Percentiles rank a stretch among this genome's conserved stretches.
Evolutionary conservation across 2,329 filamentous ascomycete species (phyloP).

Genomic region (Pseudomassariella vexata): DNA sequence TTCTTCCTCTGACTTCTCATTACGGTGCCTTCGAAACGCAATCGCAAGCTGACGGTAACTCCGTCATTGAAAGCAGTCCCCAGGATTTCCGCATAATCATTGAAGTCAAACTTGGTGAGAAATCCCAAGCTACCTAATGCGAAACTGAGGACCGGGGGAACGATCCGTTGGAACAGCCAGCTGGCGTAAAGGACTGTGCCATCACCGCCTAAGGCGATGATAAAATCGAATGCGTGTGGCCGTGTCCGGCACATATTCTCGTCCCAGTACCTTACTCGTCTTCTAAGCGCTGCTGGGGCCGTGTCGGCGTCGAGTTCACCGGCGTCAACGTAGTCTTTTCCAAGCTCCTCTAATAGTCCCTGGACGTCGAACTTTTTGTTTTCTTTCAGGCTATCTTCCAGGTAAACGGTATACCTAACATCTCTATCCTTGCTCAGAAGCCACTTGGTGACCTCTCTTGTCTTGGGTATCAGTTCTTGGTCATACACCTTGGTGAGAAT

Average conservation of each 20-base stretch:
- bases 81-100: conserved; percentile 63
- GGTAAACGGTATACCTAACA: conserved; percentile 69
- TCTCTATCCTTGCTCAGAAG: conserved; percentile 66
- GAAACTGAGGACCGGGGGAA: conserved; percentile 90
- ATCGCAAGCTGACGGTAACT: conserved; percentile 78
- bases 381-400: conserved; percentile 69
- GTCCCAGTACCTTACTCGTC: conserved; percentile 76
- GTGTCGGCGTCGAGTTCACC: conserved; percentile 26
- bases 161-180: conserved; percentile 93
- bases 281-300: conserved; percentile 30
- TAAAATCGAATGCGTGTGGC: conserved; percentile 89
- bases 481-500: conserved; percentile 91
- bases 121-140: conserved; percentile 89
- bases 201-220: conserved; percentile 86
- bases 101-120: conserved; percentile 93
- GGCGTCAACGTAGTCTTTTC: conserved; percentile 32
- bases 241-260: conserved; percentile 68
- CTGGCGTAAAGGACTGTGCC: conserved; percentile 96
- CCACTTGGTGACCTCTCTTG: conserved; percentile 74
- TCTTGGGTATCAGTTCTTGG: conserved; percentile 68
- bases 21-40: conserved; percentile 88
- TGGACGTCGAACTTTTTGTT: conserved; percentile 68
- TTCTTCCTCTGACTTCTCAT: conserved; percentile 67
- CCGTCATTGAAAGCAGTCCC: conserved; percentile 71
- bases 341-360: conserved; percentile 61